phyloP scores from a whole-genome alignment of 371 early-diverging fungal genomes.

The Saksenaea vasiformis region DNA sequence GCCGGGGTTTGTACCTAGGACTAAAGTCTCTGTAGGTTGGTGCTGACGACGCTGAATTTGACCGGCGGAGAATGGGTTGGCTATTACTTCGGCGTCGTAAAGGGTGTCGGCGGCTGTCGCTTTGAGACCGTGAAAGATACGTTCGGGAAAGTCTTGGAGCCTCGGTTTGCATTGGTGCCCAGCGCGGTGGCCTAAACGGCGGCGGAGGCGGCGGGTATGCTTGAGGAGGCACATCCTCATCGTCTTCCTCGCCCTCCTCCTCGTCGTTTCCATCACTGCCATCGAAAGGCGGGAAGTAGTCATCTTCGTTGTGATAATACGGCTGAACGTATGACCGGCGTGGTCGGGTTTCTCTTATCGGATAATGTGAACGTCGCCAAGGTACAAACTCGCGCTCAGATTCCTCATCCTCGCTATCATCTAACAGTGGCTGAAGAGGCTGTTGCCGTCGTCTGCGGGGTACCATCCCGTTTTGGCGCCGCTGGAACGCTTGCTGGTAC shows the following conservation, averaged over 20 bases:
- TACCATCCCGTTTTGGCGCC: neutral
- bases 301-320: neutral
- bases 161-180: neutral
- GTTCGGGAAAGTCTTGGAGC: neutral
- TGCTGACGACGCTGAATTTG: neutral
- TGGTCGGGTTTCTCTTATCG: neutral
- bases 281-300: neutral
- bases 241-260: neutral
- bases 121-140: neutral
- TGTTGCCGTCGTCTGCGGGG: neutral
- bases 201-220: neutral
- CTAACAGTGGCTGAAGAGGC: neutral
- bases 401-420: neutral
- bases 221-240: neutral
- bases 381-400: neutral
- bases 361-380: neutral
- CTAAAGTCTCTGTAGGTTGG: neutral
- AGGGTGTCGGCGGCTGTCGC: neutral
- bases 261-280: neutral
- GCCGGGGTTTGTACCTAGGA: neutral
- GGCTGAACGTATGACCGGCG: neutral
- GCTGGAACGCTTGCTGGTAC: neutral
- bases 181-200: neutral
- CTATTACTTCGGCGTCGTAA: neutral
- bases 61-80: neutral